Evolutionary conservation across 352 stramenopile species (phyloP).

Genomic region (Globisporangium recalcitrans): DNA sequence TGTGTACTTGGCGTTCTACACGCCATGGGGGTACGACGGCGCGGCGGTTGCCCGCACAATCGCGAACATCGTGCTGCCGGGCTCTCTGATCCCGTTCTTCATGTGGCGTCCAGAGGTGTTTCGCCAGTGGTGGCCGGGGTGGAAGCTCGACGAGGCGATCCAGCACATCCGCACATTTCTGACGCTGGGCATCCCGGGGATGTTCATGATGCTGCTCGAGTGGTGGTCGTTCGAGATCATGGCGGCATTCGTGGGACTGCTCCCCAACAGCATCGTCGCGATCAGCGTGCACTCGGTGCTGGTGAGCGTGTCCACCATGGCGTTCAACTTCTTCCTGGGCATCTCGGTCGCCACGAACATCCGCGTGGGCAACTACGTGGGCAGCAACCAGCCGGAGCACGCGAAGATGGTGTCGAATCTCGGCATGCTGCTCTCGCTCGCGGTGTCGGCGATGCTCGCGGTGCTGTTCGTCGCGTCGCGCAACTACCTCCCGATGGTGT

Average conservation of each 20-base stretch:
- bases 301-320: constrained; percentile 53
- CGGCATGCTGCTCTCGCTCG: constrained; percentile 54
- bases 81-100: constrained; percentile 62
- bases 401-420: constrained; percentile 74
- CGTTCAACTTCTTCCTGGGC: constrained; percentile 78
- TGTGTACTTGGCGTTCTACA: constrained; percentile 80
- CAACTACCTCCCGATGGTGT: constrained; percentile 44
- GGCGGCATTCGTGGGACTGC: constrained; percentile 50
- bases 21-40: constrained; percentile 67
- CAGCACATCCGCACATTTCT: constrained; percentile 60
- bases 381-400: constrained; percentile 74
- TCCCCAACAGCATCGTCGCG: constrained; percentile 56
- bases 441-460: constrained; percentile 34
- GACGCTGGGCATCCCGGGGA: constrained; percentile 53
- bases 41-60: constrained; percentile 69
- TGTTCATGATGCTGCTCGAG: constrained; percentile 76
- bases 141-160: constrained; percentile 47
- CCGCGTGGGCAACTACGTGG: constrained; percentile 75
- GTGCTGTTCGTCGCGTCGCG: constrained; percentile 40
- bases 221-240: constrained; percentile 83
- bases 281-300: constrained; percentile 76
- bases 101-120: constrained; percentile 38
- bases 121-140: constrained; percentile 59
- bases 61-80: constrained; percentile 48
- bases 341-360: constrained; percentile 78